Percentiles rank a stretch among this genome's conserved stretches.
Evolutionary conservation across 805 yeast species (phyloP).

Genomic region (Starmerella vaccinii): DNA sequence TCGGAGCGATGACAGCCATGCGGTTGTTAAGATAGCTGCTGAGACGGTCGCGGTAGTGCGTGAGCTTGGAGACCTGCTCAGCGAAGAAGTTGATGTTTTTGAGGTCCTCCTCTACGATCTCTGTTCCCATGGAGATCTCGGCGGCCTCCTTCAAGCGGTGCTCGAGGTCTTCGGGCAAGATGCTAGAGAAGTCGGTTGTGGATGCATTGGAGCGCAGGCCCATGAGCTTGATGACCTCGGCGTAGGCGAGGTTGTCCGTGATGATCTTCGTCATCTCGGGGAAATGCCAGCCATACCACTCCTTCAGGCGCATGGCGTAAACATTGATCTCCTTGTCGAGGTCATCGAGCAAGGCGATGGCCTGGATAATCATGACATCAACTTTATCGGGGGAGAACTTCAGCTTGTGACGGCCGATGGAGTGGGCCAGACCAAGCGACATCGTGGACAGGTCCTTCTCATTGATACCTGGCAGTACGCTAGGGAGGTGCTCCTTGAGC

Average conservation of each 20-base stretch:
- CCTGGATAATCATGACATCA: slow-evolving; percentile 98
- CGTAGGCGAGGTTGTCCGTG: slow-evolving; percentile 90
- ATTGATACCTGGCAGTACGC: slow-evolving; percentile 82
- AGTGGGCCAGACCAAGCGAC: slow-evolving; percentile 98
- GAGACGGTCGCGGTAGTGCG: slow-evolving; percentile 92
- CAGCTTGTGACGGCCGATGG: slow-evolving; percentile 95
- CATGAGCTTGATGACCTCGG: slow-evolving; percentile 86
- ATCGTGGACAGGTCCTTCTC: slow-evolving; percentile 79
- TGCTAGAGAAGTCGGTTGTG: slow-evolving; percentile 78
- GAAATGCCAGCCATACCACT: slow-evolving; percentile 99
- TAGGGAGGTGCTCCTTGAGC: slow-evolving; percentile 87
- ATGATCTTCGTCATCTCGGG: slow-evolving; percentile 98
- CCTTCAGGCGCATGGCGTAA: slow-evolving; percentile 97
- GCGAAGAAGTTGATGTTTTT: slow-evolving; percentile 83
- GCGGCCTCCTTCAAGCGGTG: slow-evolving; percentile 91
- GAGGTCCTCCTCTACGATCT: slow-evolving; percentile 84
- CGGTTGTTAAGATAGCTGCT: slow-evolving; percentile 83
- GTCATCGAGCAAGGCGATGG: slow-evolving; percentile 92
- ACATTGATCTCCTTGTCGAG: slow-evolving; percentile 96
- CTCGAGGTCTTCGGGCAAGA: slow-evolving; percentile 88
- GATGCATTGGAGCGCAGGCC: slow-evolving; percentile 87
- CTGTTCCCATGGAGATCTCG: slow-evolving; percentile 99
- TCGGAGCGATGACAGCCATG: slow-evolving; percentile 99
- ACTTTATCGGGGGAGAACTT: slow-evolving; percentile 97
- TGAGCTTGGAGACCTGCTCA: slow-evolving; percentile 89